Evolutionary conservation across 2,329 filamentous ascomycete genomes (phyloP), one percentile per base, ranked within the genome.

Genomic region (Phyllosticta citribraziliensis): DNA sequence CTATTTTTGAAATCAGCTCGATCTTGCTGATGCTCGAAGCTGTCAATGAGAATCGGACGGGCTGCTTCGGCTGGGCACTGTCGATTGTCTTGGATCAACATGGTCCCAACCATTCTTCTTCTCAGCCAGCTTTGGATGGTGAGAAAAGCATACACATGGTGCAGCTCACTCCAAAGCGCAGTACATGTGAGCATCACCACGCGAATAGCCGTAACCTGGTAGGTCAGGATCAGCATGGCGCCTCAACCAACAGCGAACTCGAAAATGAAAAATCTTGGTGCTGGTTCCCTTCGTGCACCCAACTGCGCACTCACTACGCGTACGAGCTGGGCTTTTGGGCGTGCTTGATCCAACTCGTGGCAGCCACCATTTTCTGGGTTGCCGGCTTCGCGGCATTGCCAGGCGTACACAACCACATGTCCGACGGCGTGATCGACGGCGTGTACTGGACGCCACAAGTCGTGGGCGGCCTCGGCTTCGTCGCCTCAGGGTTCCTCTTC

Each of bases 41-140:
- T 3, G 77, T 88, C n/a, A 89, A 89, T 68, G 83, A 85, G 67
- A 84, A 87, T 66, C 76, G 80, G 12, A 74, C 80, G 0, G 83
- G 81, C 12, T 89, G 86, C 69, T 88, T 88, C 68, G 86, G 86
- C 3, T 89, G 85, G 85, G 86, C 85, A 0, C 66, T 88, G 1
- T 81, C 87, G 65, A 40, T 25, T 20, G 25, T 55, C 8, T 51
- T 60, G 1, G 40, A 47, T 5, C 76, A 77, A 22, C 76, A 76
- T 0, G 51, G 82, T 2, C 74, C 74, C 51, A 69, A 70, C 55
- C 67, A 67, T 14, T 47, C 57, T 8, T 24, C n/a, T 62, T 65
- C 19, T 63, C 55, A 56, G 40, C 66, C 67, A 14, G 65, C 65
- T 4, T 60, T 60, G 30, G 62, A 64, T 11, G 54, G 53, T 30